phyloP scores from a whole-genome alignment of 2,329 filamentous ascomycete species.

The Fusarium irregulare region DNA sequence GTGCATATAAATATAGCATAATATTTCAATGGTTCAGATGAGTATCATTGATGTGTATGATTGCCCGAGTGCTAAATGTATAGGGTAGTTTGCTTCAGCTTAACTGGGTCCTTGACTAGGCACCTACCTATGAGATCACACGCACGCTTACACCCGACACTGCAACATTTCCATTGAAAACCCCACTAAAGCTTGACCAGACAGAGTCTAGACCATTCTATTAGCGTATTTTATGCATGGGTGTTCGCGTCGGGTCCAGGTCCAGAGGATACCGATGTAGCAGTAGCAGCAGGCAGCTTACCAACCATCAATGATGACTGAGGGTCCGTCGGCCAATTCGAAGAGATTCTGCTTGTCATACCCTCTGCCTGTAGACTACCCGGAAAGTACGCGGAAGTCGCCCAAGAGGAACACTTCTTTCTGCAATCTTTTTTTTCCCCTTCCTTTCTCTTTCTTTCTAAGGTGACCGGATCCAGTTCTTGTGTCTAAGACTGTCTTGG shows the following conservation, averaged over 20 bases:
- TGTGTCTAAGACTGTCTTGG: constrained; percentile 11
- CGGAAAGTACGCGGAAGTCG: constrained; percentile 28
- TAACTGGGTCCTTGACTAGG: neutral
- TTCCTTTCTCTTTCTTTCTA: neutral
- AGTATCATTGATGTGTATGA: neutral
- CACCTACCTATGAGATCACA: neutral
- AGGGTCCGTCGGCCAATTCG: constrained; percentile 22
- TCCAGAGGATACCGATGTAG: constrained; percentile 14
- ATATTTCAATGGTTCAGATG: neutral
- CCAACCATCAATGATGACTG: constrained; percentile 31
- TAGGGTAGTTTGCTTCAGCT: constrained; percentile 7
- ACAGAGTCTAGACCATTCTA: constrained; percentile 6
- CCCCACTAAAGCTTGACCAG: constrained; percentile 13
- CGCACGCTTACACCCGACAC: constrained; percentile 12
- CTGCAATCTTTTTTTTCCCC: neutral
- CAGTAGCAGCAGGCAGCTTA: constrained; percentile 36
- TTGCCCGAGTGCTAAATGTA: neutral
- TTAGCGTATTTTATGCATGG: constrained; percentile 20
- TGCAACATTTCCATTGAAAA: constrained; percentile 13
- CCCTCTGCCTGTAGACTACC: neutral
- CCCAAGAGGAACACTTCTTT: neutral
- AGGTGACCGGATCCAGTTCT: constrained; percentile 23
- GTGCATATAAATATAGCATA: neutral
- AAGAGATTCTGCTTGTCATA: constrained; percentile 35
- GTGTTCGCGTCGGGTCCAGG: constrained; percentile 15